Conservation (phyloP, 2,329 filamentous ascomycete genomes). For the Sporothrix sp. region DNA sequence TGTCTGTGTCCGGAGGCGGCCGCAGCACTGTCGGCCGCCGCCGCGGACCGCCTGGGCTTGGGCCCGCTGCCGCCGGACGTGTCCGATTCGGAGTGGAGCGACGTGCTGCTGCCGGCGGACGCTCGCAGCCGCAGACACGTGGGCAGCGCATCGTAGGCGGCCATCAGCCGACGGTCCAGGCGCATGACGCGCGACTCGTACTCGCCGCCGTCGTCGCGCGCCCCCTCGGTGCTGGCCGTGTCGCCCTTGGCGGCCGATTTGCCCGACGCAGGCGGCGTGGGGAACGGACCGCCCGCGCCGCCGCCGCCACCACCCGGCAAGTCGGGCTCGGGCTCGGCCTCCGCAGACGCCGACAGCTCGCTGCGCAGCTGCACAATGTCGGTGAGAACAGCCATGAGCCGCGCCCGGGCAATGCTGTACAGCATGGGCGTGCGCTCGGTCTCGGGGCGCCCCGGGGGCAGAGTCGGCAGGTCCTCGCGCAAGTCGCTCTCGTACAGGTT, state of each 20-base stretch:
- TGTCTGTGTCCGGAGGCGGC: too few species aligned
- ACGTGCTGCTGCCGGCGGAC: too few species aligned
- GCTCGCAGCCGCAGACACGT: background rate
- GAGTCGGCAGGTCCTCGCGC: conserved; percentile 33
- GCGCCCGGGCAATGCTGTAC: conserved; percentile 16
- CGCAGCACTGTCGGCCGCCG: too few species aligned
- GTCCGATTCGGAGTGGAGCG: too few species aligned
- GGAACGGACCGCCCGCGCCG: too few species aligned
- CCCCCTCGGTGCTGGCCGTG: background rate
- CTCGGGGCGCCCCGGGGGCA: conserved; percentile 33
- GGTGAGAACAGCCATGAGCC: conserved; percentile 18
- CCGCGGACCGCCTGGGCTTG: too few species aligned
- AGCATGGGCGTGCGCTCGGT: conserved; percentile 32
- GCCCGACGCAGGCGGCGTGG: background rate
- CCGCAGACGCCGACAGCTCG: background rate
- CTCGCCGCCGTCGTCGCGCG: too few species aligned
- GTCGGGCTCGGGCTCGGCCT: too few species aligned
- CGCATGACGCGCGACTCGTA: conserved; percentile 15
- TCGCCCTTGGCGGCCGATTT: background rate
- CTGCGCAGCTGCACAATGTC: conserved; percentile 13
- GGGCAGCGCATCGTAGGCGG: conserved; percentile 16
- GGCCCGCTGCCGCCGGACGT: conserved; percentile 4
- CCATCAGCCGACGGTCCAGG: conserved; percentile 19
- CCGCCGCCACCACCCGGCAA: too few species aligned
- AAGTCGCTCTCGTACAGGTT: conserved; percentile 44